Conservation (phyloP, 805 yeast genomes). For the Saccharomyces mikatae region DNA sequence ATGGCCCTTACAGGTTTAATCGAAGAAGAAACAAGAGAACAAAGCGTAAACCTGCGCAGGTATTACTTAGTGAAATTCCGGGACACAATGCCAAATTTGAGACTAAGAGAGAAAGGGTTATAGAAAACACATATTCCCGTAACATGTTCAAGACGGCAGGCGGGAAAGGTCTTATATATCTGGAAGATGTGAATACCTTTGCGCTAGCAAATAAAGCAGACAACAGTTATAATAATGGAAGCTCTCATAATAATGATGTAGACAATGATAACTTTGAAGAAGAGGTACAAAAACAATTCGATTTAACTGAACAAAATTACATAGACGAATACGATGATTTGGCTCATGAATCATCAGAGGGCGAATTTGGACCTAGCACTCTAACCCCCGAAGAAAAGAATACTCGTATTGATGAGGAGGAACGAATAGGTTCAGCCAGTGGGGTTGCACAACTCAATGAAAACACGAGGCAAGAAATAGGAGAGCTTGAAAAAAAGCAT, state of each 20-base stretch:
- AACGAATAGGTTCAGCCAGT: neutral
- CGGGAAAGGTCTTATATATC: conserved; percentile 17
- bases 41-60: conserved; percentile 20
- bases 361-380: neutral
- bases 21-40: conserved; percentile 12
- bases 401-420: neutral
- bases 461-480: neutral
- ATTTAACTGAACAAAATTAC: neutral
- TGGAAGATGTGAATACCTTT: conserved; percentile 16
- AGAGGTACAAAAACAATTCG: neutral
- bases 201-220: neutral
- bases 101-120: conserved; percentile 13
- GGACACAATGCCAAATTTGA: conserved; percentile 12
- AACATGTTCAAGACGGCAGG: conserved; percentile 16
- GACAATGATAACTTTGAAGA: neutral
- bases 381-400: neutral
- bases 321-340: neutral
- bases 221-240: neutral
- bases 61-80: conserved; percentile 12
- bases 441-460: neutral
- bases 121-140: conserved; percentile 14
- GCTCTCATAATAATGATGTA: neutral
- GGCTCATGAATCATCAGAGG: neutral
- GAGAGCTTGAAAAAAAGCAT: neutral
- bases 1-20: conserved; percentile 16